A percentile compares a stretch with the other conserved stretches of the same genome.
These are phyloP conservation scores for Suillus clintonianus DNA, from an alignment of 768 basidiomycete genomes.

Conservation along the genomic window DNA sequence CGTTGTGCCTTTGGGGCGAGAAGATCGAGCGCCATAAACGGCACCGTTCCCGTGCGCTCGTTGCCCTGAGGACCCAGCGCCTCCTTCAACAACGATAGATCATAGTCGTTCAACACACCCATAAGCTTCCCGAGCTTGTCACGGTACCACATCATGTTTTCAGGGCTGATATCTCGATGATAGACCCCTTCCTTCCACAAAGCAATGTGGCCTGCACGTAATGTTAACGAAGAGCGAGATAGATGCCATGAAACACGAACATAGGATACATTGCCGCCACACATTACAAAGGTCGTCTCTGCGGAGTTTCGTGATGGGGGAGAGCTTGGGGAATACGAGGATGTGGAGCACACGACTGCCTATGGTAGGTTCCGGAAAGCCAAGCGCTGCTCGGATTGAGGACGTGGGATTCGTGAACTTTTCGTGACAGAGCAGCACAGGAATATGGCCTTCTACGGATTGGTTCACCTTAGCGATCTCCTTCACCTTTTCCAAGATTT, in stretches of 20 bases:
- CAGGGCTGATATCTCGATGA: no score
- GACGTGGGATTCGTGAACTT: background rate
- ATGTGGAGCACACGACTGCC: background rate
- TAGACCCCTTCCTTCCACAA: no score
- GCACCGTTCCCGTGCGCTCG: background rate
- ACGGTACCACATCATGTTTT: no score
- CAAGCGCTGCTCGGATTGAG: no score
- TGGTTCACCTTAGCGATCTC: background rate
- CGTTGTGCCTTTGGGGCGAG: no score
- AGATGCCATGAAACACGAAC: no score
- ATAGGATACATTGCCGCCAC: background rate
- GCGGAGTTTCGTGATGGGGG: background rate
- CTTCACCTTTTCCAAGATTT: no score
- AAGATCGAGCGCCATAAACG: no score
- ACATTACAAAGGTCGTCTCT: background rate
- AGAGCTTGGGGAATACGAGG: background rate
- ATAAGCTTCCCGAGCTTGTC: no score
- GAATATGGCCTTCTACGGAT: background rate
- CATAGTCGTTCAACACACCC: slow-evolving; percentile 21
- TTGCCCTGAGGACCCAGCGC: background rate
- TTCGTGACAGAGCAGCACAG: background rate
- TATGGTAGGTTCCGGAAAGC: no score
- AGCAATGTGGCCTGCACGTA: no score
- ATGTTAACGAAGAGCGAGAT: no score
- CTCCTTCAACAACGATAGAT: background rate